Percentiles rank a stretch among this genome's conserved stretches.
These are phyloP conservation scores for Neofusicoccum kwambonambiense DNA, from an alignment of 2,329 filamentous ascomycete genomes.

Conservation along the genomic window DNA sequence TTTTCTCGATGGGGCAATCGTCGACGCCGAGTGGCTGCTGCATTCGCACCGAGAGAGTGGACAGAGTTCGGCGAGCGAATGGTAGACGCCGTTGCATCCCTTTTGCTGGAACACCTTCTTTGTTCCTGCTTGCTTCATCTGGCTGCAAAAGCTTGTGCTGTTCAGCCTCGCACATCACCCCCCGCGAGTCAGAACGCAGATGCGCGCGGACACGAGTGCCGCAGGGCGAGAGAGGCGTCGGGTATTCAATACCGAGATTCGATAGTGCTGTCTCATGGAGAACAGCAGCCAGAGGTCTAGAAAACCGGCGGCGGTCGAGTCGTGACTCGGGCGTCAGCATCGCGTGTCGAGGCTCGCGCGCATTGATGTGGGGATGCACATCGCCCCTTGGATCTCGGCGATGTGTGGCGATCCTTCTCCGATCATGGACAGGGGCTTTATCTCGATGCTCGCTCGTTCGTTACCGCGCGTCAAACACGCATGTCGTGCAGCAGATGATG, in stretches of 20 bases:
- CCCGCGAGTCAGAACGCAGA: no score
- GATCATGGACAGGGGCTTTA: constrained; percentile 4
- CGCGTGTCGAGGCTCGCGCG: not conserved
- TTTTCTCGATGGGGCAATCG: not conserved
- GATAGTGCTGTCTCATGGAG: no score
- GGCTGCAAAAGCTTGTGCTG: no score
- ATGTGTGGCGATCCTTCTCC: not conserved
- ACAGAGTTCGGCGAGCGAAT: not conserved
- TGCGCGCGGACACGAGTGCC: no score
- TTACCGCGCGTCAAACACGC: not conserved
- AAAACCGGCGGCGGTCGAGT: not conserved
- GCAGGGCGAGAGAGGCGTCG: no score
- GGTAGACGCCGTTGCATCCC: not conserved
- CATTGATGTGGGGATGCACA: not conserved
- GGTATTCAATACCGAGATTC: no score
- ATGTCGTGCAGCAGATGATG: not conserved
- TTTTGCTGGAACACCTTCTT: not conserved
- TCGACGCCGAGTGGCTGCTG: not conserved
- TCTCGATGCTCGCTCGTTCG: not conserved
- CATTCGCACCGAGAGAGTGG: not conserved
- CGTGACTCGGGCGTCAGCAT: not conserved
- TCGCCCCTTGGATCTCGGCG: no score
- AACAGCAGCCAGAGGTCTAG: no score
- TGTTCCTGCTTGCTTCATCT: not conserved
- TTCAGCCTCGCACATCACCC: no score